A percentile compares a stretch with the other conserved stretches of the same genome.
Conservation (phyloP, 2,329 filamentous ascomycete genomes). For the Alternaria longipes region DNA sequence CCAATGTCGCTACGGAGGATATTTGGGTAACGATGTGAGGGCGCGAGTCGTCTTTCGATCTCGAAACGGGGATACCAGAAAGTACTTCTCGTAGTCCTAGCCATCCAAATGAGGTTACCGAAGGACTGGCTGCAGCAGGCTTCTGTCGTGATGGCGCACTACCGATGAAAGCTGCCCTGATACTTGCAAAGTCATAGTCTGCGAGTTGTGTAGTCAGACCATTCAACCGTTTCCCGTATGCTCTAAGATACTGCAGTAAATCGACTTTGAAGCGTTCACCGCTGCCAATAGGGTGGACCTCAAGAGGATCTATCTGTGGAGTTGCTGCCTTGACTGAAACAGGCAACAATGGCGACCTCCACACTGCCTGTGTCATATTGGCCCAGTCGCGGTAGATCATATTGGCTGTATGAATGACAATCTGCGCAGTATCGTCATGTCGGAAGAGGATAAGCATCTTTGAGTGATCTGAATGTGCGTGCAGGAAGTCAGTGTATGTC, state of each 20-base stretch:
- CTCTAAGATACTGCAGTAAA: conserved; percentile 74
- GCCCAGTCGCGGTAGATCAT: conserved; percentile 89
- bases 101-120: conserved; percentile 78
- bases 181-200: conserved; percentile 72
- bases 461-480: conserved; percentile 65
- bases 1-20: conserved; percentile 84
- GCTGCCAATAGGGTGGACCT: conserved; percentile 59
- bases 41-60: conserved; percentile 41
- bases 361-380: conserved; percentile 86
- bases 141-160: conserved; percentile 77
- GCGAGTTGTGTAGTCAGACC: conserved; percentile 66
- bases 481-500: background rate
- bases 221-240: conserved; percentile 70
- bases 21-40: conserved; percentile 67
- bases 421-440: conserved; percentile 77
- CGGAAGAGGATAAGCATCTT: conserved; percentile 88
- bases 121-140: conserved; percentile 53
- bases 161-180: conserved; percentile 77
- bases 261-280: conserved; percentile 79
- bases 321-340: conserved; percentile 36
- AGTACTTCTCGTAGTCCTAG: conserved; percentile 70
- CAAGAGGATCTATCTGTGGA: background rate
- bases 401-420: conserved; percentile 89
- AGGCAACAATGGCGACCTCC: conserved; percentile 77
- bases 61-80: conserved; percentile 54